Base-by-base conservation (phyloP, 345 rosid species). In the Diplotaxis tenuifolia region DNA sequence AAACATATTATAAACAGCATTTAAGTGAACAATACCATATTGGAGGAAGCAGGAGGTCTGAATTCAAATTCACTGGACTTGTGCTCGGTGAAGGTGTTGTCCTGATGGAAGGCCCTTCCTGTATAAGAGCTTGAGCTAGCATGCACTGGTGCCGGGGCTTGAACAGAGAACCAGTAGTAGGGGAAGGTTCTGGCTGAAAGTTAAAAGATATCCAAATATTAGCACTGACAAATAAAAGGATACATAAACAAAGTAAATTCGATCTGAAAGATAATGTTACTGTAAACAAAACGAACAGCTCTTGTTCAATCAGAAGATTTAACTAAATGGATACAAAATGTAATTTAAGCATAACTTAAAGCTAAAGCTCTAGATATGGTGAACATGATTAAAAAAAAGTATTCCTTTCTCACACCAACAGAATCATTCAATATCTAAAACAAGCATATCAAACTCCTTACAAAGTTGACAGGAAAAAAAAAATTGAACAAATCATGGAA, bases 131-230 rank as follows among this genome's bases (percentile, higher is more conserved):
- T 78, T 22, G 85, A 82, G 57, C 79, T 66, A 54, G 63, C 62
- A 47, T 68, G 79, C 52, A 69, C 65, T 29, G 79, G 79, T 31
- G n/a, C n/a, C 65, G 70, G 21, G 88, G 87, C 79, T 92, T 90
- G 38, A 77, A 54, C 73, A 95, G 82, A 57, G 98, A 87, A 53
- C 99, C 99, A 5, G 97, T 88, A 58, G 99, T 90, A 63, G 98
- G 99, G 61, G 98, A 95, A 67, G 98, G 98, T 75, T 92, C 99
- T 50, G 86, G 86, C 99, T 92, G 87, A 77, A 80, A 82, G 70
- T 75, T 53, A 62, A 73, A 56, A 54, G 81, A 47, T 67, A 54
- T 56, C 47, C 6, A 42, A 19, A 19, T 9, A 64, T 70, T 55
- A 74, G 56, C n/a, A n/a, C n/a, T 75, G 74, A 7, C 20, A 47